phyloP scores from a whole-genome alignment of 352 stramenopile genomes.

The Phytophthora chlamydospora region DNA sequence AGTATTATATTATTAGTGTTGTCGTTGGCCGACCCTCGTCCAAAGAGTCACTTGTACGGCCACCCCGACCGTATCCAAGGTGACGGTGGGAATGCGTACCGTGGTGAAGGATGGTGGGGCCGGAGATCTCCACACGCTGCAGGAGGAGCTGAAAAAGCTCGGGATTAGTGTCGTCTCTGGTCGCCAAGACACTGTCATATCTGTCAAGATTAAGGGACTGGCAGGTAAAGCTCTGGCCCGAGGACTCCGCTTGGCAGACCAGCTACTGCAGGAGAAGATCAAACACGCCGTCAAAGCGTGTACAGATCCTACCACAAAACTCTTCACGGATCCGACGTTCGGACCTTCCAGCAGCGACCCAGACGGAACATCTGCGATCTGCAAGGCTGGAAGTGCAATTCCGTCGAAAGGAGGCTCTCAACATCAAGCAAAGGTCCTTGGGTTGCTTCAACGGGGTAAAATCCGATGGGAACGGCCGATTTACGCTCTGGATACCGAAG shows the following conservation, averaged over 20 bases:
- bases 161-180: slow-evolving; percentile 77
- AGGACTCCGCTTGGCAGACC: slow-evolving; percentile 66
- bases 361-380: slow-evolving; percentile 68
- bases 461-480: slow-evolving; percentile 79
- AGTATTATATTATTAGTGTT: too few relatives aligned
- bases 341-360: slow-evolving; percentile 63
- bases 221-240: slow-evolving; percentile 62
- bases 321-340: slow-evolving; percentile 87
- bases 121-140: slow-evolving; percentile 54
- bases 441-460: slow-evolving; percentile 75
- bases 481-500: slow-evolving; percentile 51
- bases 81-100: slow-evolving; percentile 26
- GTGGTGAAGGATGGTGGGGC: slow-evolving; percentile 6
- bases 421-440: slow-evolving; percentile 77
- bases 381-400: slow-evolving; percentile 53
- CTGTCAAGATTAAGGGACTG: slow-evolving; percentile 76
- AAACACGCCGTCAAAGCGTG: slow-evolving; percentile 65
- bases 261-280: slow-evolving; percentile 78
- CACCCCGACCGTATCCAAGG: slow-evolving; percentile 5
- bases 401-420: slow-evolving; percentile 76
- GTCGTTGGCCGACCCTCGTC: too few relatives aligned
- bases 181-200: slow-evolving; percentile 78
- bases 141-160: slow-evolving; percentile 85
- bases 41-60: slow-evolving; percentile 16
- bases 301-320: slow-evolving; percentile 47